A percentile compares a stretch with the other conserved stretches of the same genome.
These are phyloP conservation scores for Vigna reflexopilosa DNA, from an alignment of 306 rosid species.

Conservation along the genomic window DNA sequence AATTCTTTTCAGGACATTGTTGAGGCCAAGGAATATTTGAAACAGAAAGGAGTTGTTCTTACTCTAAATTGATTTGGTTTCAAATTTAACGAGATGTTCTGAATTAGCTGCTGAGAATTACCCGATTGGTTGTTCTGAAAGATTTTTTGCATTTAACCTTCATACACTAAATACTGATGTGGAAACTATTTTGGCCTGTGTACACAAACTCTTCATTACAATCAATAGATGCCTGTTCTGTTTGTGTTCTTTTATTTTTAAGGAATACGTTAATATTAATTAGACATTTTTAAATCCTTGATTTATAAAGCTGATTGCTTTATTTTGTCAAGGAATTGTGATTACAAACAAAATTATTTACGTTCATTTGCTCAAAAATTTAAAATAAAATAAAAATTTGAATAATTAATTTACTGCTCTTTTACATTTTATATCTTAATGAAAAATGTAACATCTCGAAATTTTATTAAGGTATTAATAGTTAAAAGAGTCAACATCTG, in stretches of 20 bases:
- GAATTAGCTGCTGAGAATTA: slow-evolving; percentile 9
- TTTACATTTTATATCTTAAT: too few relatives aligned
- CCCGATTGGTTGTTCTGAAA: slow-evolving; percentile 13
- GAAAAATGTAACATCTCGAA: too few relatives aligned
- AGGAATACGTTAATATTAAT: too few relatives aligned
- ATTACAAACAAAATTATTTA: too few relatives aligned
- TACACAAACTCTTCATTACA: slow-evolving; percentile 7
- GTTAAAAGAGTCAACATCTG: too few relatives aligned
- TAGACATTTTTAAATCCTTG: too few relatives aligned
- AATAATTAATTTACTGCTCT: too few relatives aligned
- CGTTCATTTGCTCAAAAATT: too few relatives aligned
- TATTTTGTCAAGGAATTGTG: too few relatives aligned
- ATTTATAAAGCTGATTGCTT: too few relatives aligned
- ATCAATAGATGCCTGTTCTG: not conserved
- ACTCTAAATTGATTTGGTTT: slow-evolving; percentile 51
- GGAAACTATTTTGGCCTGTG: slow-evolving; percentile 23
- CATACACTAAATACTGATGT: slow-evolving; percentile 7
- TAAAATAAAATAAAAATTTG: too few relatives aligned
- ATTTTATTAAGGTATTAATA: too few relatives aligned
- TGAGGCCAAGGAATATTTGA: slow-evolving; percentile 82
- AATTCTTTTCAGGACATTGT: slow-evolving; percentile 64
- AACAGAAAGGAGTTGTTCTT: slow-evolving; percentile 74
- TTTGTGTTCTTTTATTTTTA: not conserved
- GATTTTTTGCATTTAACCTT: slow-evolving; percentile 22
- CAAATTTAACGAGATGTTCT: not conserved